Evolutionary conservation across 2,329 filamentous ascomycete species (phyloP), one percentile per base, ranked within the genome.

Genomic region (Podosphaera xanthii): DNA sequence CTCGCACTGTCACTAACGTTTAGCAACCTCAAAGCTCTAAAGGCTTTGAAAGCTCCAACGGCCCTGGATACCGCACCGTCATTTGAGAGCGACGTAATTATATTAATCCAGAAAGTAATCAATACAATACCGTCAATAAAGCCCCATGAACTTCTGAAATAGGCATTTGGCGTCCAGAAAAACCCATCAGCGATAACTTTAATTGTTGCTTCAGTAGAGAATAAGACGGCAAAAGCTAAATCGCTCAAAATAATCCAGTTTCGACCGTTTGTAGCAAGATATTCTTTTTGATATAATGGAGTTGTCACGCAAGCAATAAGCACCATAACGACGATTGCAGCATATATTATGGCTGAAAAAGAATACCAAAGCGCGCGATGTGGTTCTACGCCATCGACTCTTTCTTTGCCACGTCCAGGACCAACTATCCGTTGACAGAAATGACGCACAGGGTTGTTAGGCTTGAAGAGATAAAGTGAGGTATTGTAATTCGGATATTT

Each of bases 161-260:
- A 98, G 2, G 94, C 94, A 71, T 98, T 96, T 0, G 92, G 92
- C 0, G 92, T 96, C 81, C 87, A 97, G 69, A 96, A 86, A 66
- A 95, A 86, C 6, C 92, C 92, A 72, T 98, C 92, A 0, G 92
- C 92, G 65, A 98, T 82, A 59, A 94, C 83, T 70, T 98, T 98
- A 72, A 98, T 90, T 4, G 82, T 67, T 0, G 90, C 88, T 71
- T 98, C 92, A 5, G 87, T 68, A 0, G 85, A 86, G 72, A 98
- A 98, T 12, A 98, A 72, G 1, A 85, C 71, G 1, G 91, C 89
- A 69, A 98, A 98, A 5, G 86, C 84, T 71, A 94, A 76, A 70
- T 98, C 92, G 10, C 87, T 87, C 80, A 87, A 97, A 4, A 94
- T 86, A 68, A 96, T 97, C 92, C 94, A 98, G 67, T 91, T 92